Conservation (phyloP, 768 basidiomycete genomes). For the Exsudoporus frostii region DNA sequence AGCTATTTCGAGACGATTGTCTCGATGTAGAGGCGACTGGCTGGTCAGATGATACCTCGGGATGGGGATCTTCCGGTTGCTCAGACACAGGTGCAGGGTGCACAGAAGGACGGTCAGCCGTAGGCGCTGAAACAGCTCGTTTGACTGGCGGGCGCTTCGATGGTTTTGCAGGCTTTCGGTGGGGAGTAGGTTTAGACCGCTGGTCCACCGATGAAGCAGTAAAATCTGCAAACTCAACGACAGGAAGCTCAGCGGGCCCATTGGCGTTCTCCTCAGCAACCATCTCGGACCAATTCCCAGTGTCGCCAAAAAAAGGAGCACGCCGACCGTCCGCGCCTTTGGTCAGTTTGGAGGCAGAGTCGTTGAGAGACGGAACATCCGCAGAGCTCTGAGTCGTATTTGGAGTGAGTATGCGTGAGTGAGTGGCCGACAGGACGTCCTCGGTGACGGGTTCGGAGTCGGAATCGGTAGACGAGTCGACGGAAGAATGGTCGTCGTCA, state of each 20-base stretch:
- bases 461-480: conserved; percentile 61
- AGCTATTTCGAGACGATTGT: conserved; percentile 22
- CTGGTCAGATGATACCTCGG: conserved; percentile 26
- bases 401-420: conserved; percentile 59
- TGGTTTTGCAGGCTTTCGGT: conserved; percentile 43
- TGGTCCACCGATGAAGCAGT: conserved; percentile 32
- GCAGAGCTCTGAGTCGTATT: conserved; percentile 63
- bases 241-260: conserved; percentile 65
- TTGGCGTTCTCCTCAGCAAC: conserved; percentile 69
- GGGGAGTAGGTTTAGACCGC: conserved; percentile 31
- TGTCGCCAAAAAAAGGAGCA: conserved; percentile 52
- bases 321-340: conserved; percentile 30
- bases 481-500: conserved; percentile 56
- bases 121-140: conserved; percentile 35
- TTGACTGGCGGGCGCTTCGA: conserved; percentile 36
- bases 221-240: conserved; percentile 76
- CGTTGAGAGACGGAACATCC: conserved; percentile 30
- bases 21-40: conserved; percentile 41
- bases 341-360: conserved; percentile 23
- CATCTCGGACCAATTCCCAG: conserved; percentile 78
- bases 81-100: conserved; percentile 15
- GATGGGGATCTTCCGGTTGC: conserved; percentile 12
- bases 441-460: conserved; percentile 70
- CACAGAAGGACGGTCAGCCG: conserved; percentile 23
- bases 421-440: conserved; percentile 50